These are phyloP conservation scores for Pyrenochaeta sp. DNA, from an alignment of 2,329 filamentous ascomycete genomes.

Conservation along the genomic window DNA sequence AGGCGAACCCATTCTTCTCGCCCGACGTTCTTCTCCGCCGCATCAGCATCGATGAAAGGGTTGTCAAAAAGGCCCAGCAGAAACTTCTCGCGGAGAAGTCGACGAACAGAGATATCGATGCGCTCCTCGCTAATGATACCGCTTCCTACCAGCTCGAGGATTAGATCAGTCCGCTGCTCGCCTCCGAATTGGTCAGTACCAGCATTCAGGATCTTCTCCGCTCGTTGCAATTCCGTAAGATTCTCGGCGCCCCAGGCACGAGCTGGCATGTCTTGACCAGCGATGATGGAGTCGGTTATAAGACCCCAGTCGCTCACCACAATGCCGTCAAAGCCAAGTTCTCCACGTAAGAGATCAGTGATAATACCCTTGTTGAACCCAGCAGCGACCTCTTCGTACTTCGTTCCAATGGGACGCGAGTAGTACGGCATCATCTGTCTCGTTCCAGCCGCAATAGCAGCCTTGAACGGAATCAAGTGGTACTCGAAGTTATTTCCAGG, in stretches of 20 bases:
- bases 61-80: slow-evolving; percentile 62
- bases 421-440: slow-evolving; percentile 64
- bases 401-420: slow-evolving; percentile 57
- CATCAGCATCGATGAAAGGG: slow-evolving; percentile 59
- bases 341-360: slow-evolving; percentile 57
- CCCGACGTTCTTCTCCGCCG: slow-evolving; percentile 54
- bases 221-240: slow-evolving; percentile 54
- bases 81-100: slow-evolving; percentile 61
- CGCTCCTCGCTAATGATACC: slow-evolving; percentile 55
- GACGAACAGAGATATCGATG: slow-evolving; percentile 57
- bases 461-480: slow-evolving; percentile 61
- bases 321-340: slow-evolving; percentile 63
- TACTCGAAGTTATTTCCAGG: slow-evolving; percentile 61
- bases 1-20: slow-evolving; percentile 54
- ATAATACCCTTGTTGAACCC: slow-evolving; percentile 62
- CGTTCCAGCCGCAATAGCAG: slow-evolving; percentile 59
- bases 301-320: slow-evolving; percentile 64
- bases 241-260: slow-evolving; percentile 62
- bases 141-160: slow-evolving; percentile 57
- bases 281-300: slow-evolving; percentile 56
- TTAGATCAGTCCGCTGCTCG: slow-evolving; percentile 58
- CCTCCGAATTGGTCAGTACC: slow-evolving; percentile 64
- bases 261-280: slow-evolving; percentile 57
- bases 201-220: slow-evolving; percentile 57
- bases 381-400: slow-evolving; percentile 59